phyloP scores from a whole-genome alignment of 2,329 filamentous ascomycete species.

The Ophiostoma sp. region DNA sequence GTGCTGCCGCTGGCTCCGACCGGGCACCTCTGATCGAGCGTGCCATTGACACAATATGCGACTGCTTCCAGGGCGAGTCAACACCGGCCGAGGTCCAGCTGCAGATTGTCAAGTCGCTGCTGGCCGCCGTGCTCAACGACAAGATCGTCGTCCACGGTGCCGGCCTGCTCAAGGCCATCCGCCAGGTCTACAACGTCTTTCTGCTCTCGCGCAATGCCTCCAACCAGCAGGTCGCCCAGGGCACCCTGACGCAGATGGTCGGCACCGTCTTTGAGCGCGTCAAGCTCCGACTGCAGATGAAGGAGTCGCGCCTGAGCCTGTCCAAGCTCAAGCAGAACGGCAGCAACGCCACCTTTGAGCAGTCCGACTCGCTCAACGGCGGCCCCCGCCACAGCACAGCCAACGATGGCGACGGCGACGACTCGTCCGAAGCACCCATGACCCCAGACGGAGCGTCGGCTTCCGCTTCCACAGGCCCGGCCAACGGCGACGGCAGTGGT shows the following conservation, averaged over 20 bases:
- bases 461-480: not conserved
- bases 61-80: constrained; percentile 95
- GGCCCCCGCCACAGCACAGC: constrained; percentile 30
- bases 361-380: constrained; percentile 33
- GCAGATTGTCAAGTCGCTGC: constrained; percentile 94
- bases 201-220: constrained; percentile 86
- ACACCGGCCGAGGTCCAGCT: constrained; percentile 89
- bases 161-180: constrained; percentile 89
- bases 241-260: constrained; percentile 96
- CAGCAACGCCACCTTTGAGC: constrained; percentile 49
- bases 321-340: constrained; percentile 47
- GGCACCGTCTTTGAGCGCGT: constrained; percentile 96
- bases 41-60: constrained; percentile 98
- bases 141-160: constrained; percentile 98
- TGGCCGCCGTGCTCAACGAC: constrained; percentile 94
- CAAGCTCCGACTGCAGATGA: constrained; percentile 77
- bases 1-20: constrained; percentile 31
- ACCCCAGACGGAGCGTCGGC: constrained; percentile 31
- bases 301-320: constrained; percentile 66
- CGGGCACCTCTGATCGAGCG: constrained; percentile 82
- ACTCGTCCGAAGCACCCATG: constrained; percentile 31
- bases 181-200: constrained; percentile 99
- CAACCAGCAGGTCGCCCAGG: constrained; percentile 96
- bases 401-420: constrained; percentile 28
- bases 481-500: constrained; percentile 22